phyloP scores from a whole-genome alignment of 805 yeast genomes.

The Wickerhamomyces hampshirensis region DNA sequence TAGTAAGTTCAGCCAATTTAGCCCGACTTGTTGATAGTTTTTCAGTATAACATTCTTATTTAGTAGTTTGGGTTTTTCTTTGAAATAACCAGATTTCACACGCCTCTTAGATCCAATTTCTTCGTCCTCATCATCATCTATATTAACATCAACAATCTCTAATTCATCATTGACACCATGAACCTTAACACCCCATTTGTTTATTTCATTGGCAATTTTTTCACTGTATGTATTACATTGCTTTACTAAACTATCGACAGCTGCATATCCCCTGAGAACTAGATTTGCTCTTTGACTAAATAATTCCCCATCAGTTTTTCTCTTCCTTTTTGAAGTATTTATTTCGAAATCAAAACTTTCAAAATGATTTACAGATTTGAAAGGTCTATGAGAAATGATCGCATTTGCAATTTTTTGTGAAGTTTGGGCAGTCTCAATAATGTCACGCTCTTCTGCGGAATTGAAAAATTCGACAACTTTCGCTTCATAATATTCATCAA shows the following conservation, averaged over 20 bases:
- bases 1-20: slow-evolving; percentile 84
- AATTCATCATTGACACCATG: slow-evolving; percentile 61
- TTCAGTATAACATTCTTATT: slow-evolving; percentile 65
- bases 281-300: slow-evolving; percentile 64
- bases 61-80: slow-evolving; percentile 65
- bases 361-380: slow-evolving; percentile 49
- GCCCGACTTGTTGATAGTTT: slow-evolving; percentile 93
- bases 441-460: slow-evolving; percentile 66
- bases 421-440: slow-evolving; percentile 76
- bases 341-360: slow-evolving; percentile 48
- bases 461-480: slow-evolving; percentile 76
- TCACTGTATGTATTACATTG: slow-evolving; percentile 78
- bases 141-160: slow-evolving; percentile 51
- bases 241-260: slow-evolving; percentile 87
- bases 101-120: slow-evolving; percentile 29
- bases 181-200: slow-evolving; percentile 82
- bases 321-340: slow-evolving; percentile 32
- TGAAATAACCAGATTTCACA: slow-evolving; percentile 42
- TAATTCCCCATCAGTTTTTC: slow-evolving; percentile 63
- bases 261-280: slow-evolving; percentile 82
- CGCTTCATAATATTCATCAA: slow-evolving; percentile 44
- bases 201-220: slow-evolving; percentile 64
- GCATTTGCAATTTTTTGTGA: slow-evolving; percentile 59
- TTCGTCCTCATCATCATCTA: slow-evolving; percentile 28
- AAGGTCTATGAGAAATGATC: slow-evolving; percentile 71